Evolutionary conservation across 2,329 filamentous ascomycete species (phyloP).

Genomic region (Botryotinia calthae): DNA sequence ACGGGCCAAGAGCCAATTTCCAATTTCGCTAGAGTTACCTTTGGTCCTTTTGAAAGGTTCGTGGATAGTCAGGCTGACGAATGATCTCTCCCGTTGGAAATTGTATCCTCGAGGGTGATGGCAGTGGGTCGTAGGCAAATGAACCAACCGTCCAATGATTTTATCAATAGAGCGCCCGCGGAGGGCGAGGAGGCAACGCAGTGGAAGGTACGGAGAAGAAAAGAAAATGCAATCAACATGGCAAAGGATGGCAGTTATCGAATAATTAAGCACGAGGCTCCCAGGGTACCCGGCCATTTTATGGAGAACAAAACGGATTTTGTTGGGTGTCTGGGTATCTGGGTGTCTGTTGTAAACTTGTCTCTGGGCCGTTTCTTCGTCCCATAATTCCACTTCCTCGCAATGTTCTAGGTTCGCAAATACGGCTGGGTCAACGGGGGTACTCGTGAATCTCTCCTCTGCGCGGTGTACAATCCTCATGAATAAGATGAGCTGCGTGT

Average conservation of each 20-base stretch:
- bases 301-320: neutral
- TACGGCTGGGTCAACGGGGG: neutral
- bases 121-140: neutral
- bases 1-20: constrained; percentile 18
- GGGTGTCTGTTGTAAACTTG: neutral
- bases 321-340: neutral
- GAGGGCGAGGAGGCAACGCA: too few species aligned
- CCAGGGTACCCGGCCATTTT: neutral
- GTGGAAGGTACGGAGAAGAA: neutral
- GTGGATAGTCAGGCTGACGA: constrained; percentile 18
- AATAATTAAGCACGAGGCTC: constrained; percentile 13
- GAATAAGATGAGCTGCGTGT: neutral
- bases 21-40: constrained; percentile 20
- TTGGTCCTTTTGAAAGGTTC: neutral
- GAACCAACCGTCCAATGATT: constrained; percentile 13
- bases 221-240: constrained; percentile 15
- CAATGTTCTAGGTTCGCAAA: neutral
- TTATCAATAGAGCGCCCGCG: neutral
- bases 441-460: neutral
- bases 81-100: neutral
- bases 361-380: neutral
- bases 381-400: neutral
- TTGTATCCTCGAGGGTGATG: neutral
- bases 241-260: neutral
- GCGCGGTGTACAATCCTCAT: too few species aligned